Conservation (phyloP, 768 basidiomycete species). For the Rickenella mellea region DNA sequence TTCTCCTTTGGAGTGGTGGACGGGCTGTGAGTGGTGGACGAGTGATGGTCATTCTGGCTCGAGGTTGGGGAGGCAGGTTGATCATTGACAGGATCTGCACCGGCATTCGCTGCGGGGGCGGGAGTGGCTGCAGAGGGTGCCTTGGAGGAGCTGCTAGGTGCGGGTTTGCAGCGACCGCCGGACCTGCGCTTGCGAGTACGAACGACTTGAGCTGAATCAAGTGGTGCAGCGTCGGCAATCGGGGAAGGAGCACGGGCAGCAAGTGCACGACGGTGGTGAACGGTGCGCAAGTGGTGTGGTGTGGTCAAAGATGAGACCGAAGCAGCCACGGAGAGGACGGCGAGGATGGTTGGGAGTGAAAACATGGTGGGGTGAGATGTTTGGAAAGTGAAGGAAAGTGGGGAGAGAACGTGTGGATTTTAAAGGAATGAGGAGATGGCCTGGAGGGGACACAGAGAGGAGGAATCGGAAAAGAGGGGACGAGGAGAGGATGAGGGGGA, state of each 20-base stretch:
- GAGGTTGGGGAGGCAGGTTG: not conserved
- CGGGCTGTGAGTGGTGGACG: constrained; percentile 7
- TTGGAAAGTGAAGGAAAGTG: not conserved
- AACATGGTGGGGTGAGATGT: constrained; percentile 22
- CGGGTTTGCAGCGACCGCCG: not conserved
- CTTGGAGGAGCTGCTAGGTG: constrained; percentile 6
- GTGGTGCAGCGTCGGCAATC: constrained; percentile 8
- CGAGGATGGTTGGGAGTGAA: constrained; percentile 28
- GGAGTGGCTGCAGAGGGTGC: constrained; percentile 1
- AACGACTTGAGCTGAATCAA: not conserved
- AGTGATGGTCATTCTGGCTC: constrained; percentile 3
- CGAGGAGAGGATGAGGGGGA: not conserved
- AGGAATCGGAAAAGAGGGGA: constrained; percentile 1
- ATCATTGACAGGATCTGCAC: not conserved
- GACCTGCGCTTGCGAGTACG: not conserved
- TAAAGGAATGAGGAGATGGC: not conserved
- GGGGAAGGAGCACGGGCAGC: constrained; percentile 30
- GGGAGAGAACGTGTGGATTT: not conserved
- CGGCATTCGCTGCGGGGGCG: constrained; percentile 2
- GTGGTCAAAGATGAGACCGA: constrained; percentile 24
- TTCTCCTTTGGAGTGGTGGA: constrained; percentile 11
- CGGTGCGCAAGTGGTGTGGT: constrained; percentile 28
- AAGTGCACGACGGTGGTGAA: constrained; percentile 32
- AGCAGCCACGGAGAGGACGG: constrained; percentile 34
- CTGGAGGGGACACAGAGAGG: not conserved